Percentiles rank a stretch among this genome's conserved stretches.
Conservation (phyloP, 495 filamentous ascomycete species). For the Lindgomyces ingoldianus region DNA sequence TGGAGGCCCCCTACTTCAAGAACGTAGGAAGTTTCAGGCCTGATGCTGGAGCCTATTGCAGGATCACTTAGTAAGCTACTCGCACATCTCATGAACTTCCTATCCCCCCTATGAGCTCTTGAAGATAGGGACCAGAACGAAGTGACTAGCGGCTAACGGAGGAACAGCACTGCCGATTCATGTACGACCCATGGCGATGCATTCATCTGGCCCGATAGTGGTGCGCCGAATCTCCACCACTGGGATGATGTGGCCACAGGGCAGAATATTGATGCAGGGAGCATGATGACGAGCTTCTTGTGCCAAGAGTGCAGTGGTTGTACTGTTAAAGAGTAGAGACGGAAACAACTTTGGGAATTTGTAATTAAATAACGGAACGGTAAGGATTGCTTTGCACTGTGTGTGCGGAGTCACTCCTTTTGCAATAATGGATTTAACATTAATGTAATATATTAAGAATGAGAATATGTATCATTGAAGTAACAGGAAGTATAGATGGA, state of each 20-base stretch:
- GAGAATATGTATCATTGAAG: too few relatives aligned
- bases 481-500: too few relatives aligned
- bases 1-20: slow-evolving; percentile 6
- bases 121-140: too few relatives aligned
- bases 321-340: neutral
- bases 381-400: neutral
- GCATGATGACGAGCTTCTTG: slow-evolving; percentile 17
- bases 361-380: neutral
- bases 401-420: neutral
- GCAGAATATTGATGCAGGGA: slow-evolving; percentile 26
- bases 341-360: neutral
- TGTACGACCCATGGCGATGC: slow-evolving; percentile 32
- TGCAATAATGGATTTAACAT: too few relatives aligned
- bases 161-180: slow-evolving; percentile 17
- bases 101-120: too few relatives aligned
- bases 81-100: neutral
- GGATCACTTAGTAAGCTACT: slow-evolving; percentile 33
- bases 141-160: neutral
- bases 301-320: slow-evolving; percentile 32
- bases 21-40: slow-evolving; percentile 24
- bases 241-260: slow-evolving; percentile 25
- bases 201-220: slow-evolving; percentile 17
- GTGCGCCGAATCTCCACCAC: slow-evolving; percentile 13
- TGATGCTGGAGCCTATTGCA: slow-evolving; percentile 20
- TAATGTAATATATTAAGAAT: too few relatives aligned